Percentiles rank a stretch among this genome's conserved stretches.
Evolutionary conservation across 495 filamentous ascomycete species (phyloP).

Genomic region (Cetradonia linearis): DNA sequence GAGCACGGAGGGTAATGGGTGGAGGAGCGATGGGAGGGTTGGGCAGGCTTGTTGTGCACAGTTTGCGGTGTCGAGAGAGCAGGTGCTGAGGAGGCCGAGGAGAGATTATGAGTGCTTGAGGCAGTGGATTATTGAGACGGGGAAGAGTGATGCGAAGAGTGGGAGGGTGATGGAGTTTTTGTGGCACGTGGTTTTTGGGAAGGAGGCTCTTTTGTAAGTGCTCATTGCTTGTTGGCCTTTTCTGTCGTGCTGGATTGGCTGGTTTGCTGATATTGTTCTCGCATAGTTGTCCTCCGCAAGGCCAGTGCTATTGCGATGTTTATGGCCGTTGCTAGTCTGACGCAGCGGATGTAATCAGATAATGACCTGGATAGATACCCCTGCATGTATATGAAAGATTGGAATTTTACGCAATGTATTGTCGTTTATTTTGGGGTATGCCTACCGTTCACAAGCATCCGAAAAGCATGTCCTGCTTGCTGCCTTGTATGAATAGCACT

Average conservation of each 20-base stretch:
- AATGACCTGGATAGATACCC: not conserved
- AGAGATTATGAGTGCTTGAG: conserved; percentile 47
- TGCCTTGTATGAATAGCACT: no score
- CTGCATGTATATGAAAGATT: not conserved
- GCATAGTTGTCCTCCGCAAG: conserved; percentile 38
- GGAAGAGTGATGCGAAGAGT: conserved; percentile 44
- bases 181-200: conserved; percentile 60
- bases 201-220: conserved; percentile 37
- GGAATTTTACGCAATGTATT: not conserved
- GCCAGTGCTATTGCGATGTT: conserved; percentile 41
- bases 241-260: not conserved
- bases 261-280: not conserved
- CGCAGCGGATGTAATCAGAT: not conserved
- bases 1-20: conserved; percentile 38
- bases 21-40: conserved; percentile 30
- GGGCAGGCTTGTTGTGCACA: conserved; percentile 56
- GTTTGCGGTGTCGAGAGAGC: conserved; percentile 51
- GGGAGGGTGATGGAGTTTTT: conserved; percentile 61
- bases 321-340: conserved; percentile 36
- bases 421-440: no score
- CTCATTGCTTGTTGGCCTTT: not conserved
- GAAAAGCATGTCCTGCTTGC: no score
- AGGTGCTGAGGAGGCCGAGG: conserved; percentile 38
- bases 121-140: conserved; percentile 51
- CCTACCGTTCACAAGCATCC: no score